These are phyloP conservation scores for Quercus glauca DNA, from an alignment of 306 rosid species.

Conservation along the genomic window DNA sequence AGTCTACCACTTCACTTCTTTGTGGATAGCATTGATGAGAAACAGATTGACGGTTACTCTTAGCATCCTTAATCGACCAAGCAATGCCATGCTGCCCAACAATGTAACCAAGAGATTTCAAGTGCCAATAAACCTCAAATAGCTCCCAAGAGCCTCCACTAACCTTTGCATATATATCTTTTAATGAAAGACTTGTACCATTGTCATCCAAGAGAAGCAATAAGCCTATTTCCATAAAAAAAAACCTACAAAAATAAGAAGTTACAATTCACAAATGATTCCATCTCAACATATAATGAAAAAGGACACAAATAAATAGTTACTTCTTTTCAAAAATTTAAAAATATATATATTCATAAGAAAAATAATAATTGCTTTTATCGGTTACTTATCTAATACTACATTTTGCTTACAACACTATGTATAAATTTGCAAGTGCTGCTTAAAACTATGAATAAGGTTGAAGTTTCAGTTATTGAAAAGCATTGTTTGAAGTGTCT, in stretches of 20 bases:
- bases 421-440: neutral
- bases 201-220: slow-evolving; percentile 42
- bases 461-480: neutral
- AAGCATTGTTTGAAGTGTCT: neutral
- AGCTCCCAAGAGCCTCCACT: slow-evolving; percentile 62
- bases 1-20: slow-evolving; percentile 25
- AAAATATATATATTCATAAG: too few species aligned
- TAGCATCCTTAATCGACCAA: slow-evolving; percentile 60
- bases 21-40: slow-evolving; percentile 30
- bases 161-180: slow-evolving; percentile 52
- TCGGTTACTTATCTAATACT: neutral
- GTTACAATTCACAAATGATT: neutral
- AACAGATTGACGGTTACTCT: slow-evolving; percentile 19
- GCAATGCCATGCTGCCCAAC: slow-evolving; percentile 54
- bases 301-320: neutral
- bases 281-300: neutral
- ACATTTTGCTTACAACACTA: neutral
- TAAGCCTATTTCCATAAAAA: slow-evolving; percentile 73
- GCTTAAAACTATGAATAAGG: neutral
- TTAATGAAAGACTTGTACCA: slow-evolving; percentile 38
- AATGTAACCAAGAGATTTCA: slow-evolving; percentile 79
- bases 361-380: too few species aligned
- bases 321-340: too few species aligned
- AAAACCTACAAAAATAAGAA: slow-evolving; percentile 49
- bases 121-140: slow-evolving; percentile 79